These are phyloP conservation scores for Articulospora tetracladia DNA, from an alignment of 495 filamentous ascomycete genomes.

Conservation along the genomic window DNA sequence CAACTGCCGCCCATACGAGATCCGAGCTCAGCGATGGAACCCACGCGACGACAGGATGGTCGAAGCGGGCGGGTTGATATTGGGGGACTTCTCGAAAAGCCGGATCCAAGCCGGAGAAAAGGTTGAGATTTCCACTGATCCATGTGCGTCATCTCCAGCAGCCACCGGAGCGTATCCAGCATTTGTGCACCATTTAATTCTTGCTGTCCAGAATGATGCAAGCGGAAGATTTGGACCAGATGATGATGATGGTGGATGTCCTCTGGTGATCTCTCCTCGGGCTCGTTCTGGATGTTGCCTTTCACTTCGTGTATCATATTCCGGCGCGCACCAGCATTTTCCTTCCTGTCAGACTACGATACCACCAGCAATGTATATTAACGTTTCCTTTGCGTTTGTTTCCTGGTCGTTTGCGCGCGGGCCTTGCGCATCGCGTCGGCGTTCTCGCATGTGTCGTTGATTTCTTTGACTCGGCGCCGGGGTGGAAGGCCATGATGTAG, in stretches of 20 bases:
- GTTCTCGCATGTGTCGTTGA: conserved; percentile 7
- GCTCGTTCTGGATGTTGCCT: background rate
- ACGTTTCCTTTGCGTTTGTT: conserved; percentile 1
- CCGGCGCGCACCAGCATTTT: background rate
- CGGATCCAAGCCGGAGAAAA: conserved; percentile 12
- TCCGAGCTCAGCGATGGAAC: conserved; percentile 33
- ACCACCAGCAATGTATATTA: conserved; percentile 15
- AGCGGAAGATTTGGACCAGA: background rate
- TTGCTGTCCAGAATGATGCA: background rate
- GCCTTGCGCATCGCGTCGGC: background rate
- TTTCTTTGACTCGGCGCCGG: conserved; percentile 6
- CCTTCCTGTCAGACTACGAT: conserved; percentile 1
- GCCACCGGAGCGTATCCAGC: background rate
- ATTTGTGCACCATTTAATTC: background rate
- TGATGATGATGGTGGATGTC: background rate
- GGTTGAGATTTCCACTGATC: background rate
- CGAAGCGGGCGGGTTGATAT: conserved; percentile 47
- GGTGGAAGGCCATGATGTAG: conserved; percentile 1
- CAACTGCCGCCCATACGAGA: conserved; percentile 50
- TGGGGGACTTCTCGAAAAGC: conserved; percentile 47
- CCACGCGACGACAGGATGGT: conserved; percentile 38
- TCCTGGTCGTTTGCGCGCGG: background rate
- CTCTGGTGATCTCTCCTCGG: background rate
- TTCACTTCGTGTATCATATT: conserved; percentile 9
- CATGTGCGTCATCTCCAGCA: background rate